Percentiles rank a stretch among this genome's conserved stretches.
These are phyloP conservation scores for Blastobotrys terrestris DNA, from an alignment of 805 yeast species.

Conservation along the genomic window DNA sequence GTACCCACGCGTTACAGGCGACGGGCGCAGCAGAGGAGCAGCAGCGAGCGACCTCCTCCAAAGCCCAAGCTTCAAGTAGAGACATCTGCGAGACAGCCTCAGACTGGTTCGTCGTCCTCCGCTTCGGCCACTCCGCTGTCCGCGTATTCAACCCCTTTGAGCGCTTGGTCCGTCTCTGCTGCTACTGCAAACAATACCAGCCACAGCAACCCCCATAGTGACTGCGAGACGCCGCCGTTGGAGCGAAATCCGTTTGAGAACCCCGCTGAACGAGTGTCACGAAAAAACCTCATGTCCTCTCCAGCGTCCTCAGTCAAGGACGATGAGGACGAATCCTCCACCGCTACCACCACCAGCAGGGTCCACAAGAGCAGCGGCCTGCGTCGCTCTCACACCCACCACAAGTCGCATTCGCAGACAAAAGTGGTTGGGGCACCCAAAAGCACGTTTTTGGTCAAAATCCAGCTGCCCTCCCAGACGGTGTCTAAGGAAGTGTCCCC, in stretches of 20 bases:
- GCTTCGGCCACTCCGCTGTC: not conserved
- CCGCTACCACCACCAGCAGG: too few species aligned
- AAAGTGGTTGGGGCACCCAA: not conserved
- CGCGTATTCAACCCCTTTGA: not conserved
- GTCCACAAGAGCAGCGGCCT: not conserved
- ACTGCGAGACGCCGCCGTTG: not conserved
- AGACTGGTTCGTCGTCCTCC: not conserved
- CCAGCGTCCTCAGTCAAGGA: not conserved
- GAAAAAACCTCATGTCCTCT: not conserved
- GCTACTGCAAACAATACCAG: not conserved
- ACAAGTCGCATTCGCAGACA: not conserved
- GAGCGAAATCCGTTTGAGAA: not conserved
- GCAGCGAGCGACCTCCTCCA: not conserved
- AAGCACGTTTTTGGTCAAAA: slow-evolving; percentile 6
- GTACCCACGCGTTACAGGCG: slow-evolving; percentile 1
- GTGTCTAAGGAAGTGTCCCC: slow-evolving; percentile 16
- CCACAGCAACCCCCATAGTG: not conserved
- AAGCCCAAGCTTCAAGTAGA: slow-evolving; percentile 1
- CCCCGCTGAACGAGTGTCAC: not conserved
- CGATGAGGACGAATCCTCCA: not conserved
- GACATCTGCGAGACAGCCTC: not conserved
- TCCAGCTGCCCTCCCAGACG: slow-evolving; percentile 24
- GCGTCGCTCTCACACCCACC: not conserved
- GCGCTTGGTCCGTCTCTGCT: not conserved
- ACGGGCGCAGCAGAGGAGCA: not conserved